Conservation (phyloP, 2,329 filamentous ascomycete species). For the Sclerotinia borealis region DNA sequence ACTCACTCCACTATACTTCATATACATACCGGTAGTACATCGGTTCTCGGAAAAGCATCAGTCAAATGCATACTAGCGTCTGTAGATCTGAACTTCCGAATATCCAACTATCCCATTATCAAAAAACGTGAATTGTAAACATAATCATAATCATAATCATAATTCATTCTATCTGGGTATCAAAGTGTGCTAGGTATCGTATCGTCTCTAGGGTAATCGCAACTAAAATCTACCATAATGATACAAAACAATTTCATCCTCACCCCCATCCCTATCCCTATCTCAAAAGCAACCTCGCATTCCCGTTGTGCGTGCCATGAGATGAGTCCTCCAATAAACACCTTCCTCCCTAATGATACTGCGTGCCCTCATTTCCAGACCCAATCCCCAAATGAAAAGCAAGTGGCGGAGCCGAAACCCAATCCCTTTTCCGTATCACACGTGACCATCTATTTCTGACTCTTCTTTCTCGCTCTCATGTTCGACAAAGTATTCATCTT, state of each 20-base stretch:
- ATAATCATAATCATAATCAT: constrained; percentile 6
- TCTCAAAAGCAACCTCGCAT: neutral
- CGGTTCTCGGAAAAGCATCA: neutral
- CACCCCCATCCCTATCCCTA: no score
- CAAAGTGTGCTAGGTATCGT: constrained; percentile 14
- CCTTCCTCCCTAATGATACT: neutral
- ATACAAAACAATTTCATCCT: neutral
- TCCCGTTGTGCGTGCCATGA: neutral
- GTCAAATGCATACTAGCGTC: neutral
- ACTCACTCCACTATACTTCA: no score
- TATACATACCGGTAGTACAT: no score
- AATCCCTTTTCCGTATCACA: neutral
- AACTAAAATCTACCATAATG: neutral
- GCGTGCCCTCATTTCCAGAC: neutral
- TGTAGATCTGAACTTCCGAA: no score
- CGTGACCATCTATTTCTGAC: constrained; percentile 16
- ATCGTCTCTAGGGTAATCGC: constrained; percentile 5
- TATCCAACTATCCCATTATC: no score
- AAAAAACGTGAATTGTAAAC: neutral
- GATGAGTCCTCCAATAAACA: neutral
- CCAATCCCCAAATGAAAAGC: neutral
- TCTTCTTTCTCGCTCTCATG: constrained; percentile 52
- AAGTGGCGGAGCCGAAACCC: neutral
- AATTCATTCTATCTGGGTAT: constrained; percentile 22
- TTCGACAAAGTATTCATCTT: constrained; percentile 50